These are phyloP conservation scores for Musa acuminata DNA, from an alignment of 176 grass and related monocot species.

Conservation along the genomic window DNA sequence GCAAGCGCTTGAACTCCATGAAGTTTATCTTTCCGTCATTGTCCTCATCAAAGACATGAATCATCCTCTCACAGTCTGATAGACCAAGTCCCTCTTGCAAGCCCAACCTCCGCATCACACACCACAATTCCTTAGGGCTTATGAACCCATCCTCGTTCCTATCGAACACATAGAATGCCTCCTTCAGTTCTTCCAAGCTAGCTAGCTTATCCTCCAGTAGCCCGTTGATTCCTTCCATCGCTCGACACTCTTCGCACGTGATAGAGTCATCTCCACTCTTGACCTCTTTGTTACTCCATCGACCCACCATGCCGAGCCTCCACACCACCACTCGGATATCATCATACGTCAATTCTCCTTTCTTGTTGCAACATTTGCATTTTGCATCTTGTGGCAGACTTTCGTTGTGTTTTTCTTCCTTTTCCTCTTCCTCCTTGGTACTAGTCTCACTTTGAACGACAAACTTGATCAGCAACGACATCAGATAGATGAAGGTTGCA, in stretches of 20 bases:
- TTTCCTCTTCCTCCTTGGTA: neutral
- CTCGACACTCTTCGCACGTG: constrained; percentile 15
- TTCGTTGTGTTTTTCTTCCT: neutral
- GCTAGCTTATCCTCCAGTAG: constrained; percentile 41
- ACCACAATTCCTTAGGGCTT: constrained; percentile 38
- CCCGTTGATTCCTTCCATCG: constrained; percentile 23
- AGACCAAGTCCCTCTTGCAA: constrained; percentile 25
- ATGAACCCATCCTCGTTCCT: constrained; percentile 64
- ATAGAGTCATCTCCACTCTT: neutral
- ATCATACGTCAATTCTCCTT: neutral
- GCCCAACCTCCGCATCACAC: constrained; percentile 40
- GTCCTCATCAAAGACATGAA: constrained; percentile 40
- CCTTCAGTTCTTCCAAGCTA: constrained; percentile 42
- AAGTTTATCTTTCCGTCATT: constrained; percentile 45
- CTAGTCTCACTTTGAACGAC: no score
- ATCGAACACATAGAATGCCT: constrained; percentile 78
- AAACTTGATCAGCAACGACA: neutral
- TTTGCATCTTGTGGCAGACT: no score
- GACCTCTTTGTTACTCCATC: neutral
- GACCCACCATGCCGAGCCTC: neutral
- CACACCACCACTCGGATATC: neutral
- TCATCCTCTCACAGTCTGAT: constrained; percentile 48
- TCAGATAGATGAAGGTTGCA: neutral
- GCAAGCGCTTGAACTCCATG: constrained; percentile 45
- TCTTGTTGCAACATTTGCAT: no score